A percentile compares a stretch with the other conserved stretches of the same genome.
Evolutionary conservation across 2,329 filamentous ascomycete species (phyloP).

Genomic region (Alternaria triticimaculans): DNA sequence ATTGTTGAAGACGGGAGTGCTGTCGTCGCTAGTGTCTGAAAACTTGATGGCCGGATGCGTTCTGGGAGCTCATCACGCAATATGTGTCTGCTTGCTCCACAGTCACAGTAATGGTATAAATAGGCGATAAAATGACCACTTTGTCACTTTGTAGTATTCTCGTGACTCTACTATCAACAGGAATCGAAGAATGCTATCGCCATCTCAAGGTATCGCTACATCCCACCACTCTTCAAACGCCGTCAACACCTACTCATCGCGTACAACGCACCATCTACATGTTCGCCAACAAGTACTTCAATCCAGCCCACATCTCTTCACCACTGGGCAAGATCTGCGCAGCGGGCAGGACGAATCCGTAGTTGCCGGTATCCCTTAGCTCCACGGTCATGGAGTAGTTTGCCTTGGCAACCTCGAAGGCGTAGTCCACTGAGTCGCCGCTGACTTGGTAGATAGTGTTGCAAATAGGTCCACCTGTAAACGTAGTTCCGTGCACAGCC

Average conservation of each 20-base stretch:
- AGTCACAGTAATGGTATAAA: no score
- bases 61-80: no score
- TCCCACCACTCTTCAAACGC: neutral
- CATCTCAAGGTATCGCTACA: neutral
- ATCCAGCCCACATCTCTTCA: conserved; percentile 57
- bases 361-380: conserved; percentile 56
- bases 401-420: conserved; percentile 51
- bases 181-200: neutral
- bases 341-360: conserved; percentile 59
- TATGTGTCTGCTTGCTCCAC: no score
- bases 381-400: conserved; percentile 58
- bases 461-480: conserved; percentile 60
- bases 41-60: no score
- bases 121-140: no score
- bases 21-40: no score
- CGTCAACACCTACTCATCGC: neutral
- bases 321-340: conserved; percentile 56
- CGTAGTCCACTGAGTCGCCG: conserved; percentile 55
- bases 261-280: neutral
- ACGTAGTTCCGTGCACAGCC: conserved; percentile 58
- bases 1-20: no score
- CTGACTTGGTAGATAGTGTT: conserved; percentile 66
- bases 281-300: conserved; percentile 31
- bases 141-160: neutral
- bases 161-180: neutral